Percentiles rank a stretch among this genome's conserved stretches.
These are phyloP conservation scores for Linum tenue DNA, from an alignment of 345 rosid species.

Conservation along the genomic window DNA sequence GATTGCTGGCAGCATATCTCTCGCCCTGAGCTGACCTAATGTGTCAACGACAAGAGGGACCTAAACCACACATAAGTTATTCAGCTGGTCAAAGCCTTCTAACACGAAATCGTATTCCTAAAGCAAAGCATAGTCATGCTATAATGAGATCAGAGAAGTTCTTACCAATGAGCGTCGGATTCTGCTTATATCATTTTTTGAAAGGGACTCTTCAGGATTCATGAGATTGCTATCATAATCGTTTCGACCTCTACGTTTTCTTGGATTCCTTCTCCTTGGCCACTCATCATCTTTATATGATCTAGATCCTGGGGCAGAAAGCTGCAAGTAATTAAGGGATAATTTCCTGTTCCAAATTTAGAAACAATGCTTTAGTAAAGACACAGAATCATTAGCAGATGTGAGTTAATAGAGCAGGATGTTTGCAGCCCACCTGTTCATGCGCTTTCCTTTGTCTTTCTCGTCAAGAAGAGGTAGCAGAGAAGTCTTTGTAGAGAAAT, in stretches of 20 bases:
- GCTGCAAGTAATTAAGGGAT: slow-evolving; percentile 66
- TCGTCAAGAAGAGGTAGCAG: slow-evolving; percentile 76
- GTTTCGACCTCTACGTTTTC: slow-evolving; percentile 37
- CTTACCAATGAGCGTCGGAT: slow-evolving; percentile 77
- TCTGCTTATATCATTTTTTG: slow-evolving; percentile 69
- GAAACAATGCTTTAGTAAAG: slow-evolving; percentile 5
- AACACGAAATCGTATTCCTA: slow-evolving; percentile 2
- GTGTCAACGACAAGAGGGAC: slow-evolving; percentile 82
- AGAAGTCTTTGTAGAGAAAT: slow-evolving; percentile 66
- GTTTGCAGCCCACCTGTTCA: slow-evolving; percentile 50
- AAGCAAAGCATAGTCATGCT: slow-evolving; percentile 5
- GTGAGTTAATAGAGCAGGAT: background rate
- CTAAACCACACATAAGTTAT: slow-evolving; percentile 25
- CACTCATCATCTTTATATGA: slow-evolving; percentile 39
- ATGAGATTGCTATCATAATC: slow-evolving; percentile 22
- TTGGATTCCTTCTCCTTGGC: slow-evolving; percentile 57
- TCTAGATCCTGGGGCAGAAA: slow-evolving; percentile 49
- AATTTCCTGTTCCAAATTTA: slow-evolving; percentile 57
- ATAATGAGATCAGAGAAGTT: slow-evolving; percentile 4
- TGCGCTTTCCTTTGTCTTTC: slow-evolving; percentile 42
- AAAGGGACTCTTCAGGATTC: slow-evolving; percentile 47
- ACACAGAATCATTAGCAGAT: slow-evolving; percentile 2
- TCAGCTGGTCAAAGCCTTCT: slow-evolving; percentile 7
- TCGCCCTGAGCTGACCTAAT: slow-evolving; percentile 56
- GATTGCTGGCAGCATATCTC: slow-evolving; percentile 84